Percentiles rank a stretch among this genome's conserved stretches.
Evolutionary conservation across 495 filamentous ascomycete genomes (phyloP).

Genomic region (Lasiosphaeria miniovina): DNA sequence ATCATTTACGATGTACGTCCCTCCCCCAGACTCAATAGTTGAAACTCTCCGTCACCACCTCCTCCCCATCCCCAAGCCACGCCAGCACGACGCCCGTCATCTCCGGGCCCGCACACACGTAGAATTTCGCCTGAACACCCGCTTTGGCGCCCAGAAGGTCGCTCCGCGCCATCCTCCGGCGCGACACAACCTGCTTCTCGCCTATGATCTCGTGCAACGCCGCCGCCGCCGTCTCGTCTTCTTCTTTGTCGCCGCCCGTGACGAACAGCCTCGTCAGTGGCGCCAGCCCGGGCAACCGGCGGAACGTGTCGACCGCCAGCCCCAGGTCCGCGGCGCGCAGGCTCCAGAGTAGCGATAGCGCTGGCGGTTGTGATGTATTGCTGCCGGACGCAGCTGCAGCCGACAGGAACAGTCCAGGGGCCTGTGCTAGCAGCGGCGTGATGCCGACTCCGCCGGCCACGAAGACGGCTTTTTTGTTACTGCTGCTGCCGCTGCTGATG

Average conservation of each 20-base stretch:
- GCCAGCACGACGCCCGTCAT: constrained; percentile 55
- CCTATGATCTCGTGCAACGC: constrained; percentile 37
- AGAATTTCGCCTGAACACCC: constrained; percentile 53
- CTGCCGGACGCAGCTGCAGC: too few species aligned
- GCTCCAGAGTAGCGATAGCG: too few species aligned
- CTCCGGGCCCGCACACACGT: constrained; percentile 59
- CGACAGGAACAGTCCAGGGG: constrained; percentile 29
- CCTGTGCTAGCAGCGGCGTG: constrained; percentile 69
- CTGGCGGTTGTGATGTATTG: too few species aligned
- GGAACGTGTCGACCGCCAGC: constrained; percentile 59
- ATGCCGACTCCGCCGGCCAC: constrained; percentile 78
- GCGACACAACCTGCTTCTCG: constrained; percentile 28
- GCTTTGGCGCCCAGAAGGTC: neutral
- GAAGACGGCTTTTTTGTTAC: constrained; percentile 44
- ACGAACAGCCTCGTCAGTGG: constrained; percentile 58
- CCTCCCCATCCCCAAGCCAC: constrained; percentile 60
- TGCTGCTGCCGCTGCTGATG: constrained; percentile 16
- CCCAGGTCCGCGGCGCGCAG: constrained; percentile 58
- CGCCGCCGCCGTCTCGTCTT: constrained; percentile 26
- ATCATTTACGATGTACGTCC: too few species aligned
- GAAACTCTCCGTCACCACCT: constrained; percentile 68
- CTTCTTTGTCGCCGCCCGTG: constrained; percentile 43
- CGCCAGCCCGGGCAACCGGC: constrained; percentile 48
- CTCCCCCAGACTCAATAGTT: constrained; percentile 48
- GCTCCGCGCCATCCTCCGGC: constrained; percentile 46